Conservation (phyloP, 257 asterid species). For the Prunella vulgaris region DNA sequence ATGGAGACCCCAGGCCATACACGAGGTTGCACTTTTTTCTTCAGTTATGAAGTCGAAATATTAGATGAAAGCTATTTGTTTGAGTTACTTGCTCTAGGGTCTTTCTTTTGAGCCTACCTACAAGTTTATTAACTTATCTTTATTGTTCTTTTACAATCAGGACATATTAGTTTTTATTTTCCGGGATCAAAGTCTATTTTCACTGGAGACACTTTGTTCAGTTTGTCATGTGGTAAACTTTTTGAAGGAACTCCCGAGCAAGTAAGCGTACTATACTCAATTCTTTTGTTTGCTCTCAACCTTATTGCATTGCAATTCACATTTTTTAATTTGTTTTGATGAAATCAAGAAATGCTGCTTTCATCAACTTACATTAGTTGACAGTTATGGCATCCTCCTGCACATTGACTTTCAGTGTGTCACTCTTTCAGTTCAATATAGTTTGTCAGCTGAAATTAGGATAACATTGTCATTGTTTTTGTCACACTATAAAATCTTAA, state of each 20-base stretch:
- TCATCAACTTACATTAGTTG: not conserved
- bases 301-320: not conserved
- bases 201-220: conserved; percentile 92
- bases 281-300: conserved; percentile 7
- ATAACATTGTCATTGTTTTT: not conserved
- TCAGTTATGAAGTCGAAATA: conserved; percentile 16
- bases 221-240: conserved; percentile 94
- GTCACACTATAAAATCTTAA: not conserved
- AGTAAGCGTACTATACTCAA: conserved; percentile 38
- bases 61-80: conserved; percentile 3
- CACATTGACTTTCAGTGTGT: not conserved
- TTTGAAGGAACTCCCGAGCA: conserved; percentile 90
- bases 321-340: not conserved
- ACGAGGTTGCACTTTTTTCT: conserved; percentile 51
- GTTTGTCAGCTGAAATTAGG: not conserved
- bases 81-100: not conserved
- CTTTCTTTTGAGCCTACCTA: not conserved
- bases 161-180: conserved; percentile 86
- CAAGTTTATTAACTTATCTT: not conserved
- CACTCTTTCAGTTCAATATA: not conserved
- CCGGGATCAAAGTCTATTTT: conserved; percentile 81
- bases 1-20: conserved; percentile 95
- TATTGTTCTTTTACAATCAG: conserved; percentile 34
- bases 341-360: not conserved
- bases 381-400: not conserved